Evolutionary conservation across 257 asterid species (phyloP).

Genomic region (Handroanthus guayacan): DNA sequence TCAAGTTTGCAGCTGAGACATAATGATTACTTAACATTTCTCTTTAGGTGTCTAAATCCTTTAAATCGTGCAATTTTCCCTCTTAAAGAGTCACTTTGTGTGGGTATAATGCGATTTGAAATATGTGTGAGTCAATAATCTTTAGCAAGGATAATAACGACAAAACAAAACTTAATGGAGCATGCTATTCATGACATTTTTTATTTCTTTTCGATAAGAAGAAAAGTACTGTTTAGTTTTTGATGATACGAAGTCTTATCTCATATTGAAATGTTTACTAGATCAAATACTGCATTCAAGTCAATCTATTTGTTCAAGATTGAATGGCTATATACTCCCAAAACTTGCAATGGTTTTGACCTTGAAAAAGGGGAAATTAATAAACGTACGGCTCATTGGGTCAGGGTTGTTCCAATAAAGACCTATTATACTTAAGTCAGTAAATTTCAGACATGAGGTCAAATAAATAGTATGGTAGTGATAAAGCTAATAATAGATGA

Average conservation of each 20-base stretch:
- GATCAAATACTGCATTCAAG: too few species aligned
- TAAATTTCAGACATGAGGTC: too few species aligned
- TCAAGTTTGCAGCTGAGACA: conserved; percentile 54
- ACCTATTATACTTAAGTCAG: too few species aligned
- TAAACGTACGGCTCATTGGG: too few species aligned
- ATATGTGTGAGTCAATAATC: neutral
- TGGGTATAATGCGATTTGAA: conserved; percentile 20
- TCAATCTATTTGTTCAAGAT: too few species aligned
- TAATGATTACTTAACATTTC: conserved; percentile 57
- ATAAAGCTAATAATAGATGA: too few species aligned
- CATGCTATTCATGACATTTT: conserved; percentile 21
- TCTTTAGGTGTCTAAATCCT: conserved; percentile 47
- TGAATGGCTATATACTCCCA: too few species aligned
- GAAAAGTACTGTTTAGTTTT: conserved; percentile 6
- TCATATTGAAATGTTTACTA: too few species aligned
- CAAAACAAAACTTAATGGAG: conserved; percentile 31
- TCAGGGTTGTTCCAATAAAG: too few species aligned
- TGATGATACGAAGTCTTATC: neutral
- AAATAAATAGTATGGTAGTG: too few species aligned
- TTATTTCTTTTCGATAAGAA: neutral
- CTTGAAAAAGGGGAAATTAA: too few species aligned
- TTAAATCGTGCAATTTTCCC: conserved; percentile 45
- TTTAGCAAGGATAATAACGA: conserved; percentile 11
- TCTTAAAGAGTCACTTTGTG: conserved; percentile 27
- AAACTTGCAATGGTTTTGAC: too few species aligned